Percentiles rank a stretch among this genome's conserved stretches.
Conservation (phyloP, 441 rosid genomes). For the Pelargonium citronellum region DNA sequence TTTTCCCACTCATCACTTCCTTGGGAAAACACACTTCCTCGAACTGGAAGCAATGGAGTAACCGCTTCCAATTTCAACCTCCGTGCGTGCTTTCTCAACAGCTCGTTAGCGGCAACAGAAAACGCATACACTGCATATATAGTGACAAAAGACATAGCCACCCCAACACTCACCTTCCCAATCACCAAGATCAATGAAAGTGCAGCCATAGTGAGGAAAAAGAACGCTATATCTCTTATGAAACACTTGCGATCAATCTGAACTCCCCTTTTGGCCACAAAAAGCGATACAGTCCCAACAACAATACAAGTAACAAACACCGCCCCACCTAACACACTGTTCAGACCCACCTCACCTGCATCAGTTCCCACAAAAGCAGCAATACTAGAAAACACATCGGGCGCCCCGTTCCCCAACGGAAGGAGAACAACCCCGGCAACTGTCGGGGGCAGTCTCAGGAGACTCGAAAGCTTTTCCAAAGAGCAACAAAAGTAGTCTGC, state of each 20-base stretch:
- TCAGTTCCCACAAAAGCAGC: constrained; percentile 28
- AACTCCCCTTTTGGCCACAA: constrained; percentile 27
- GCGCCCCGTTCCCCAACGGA: constrained; percentile 29
- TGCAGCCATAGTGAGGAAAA: neutral
- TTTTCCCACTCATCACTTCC: neutral
- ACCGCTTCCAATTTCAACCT: neutral
- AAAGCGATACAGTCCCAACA: constrained; percentile 30
- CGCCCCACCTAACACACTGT: constrained; percentile 28
- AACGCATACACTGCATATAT: neutral
- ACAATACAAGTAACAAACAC: constrained; percentile 29
- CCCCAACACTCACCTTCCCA: constrained; percentile 1
- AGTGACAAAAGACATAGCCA: neutral
- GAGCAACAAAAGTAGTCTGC: constrained; percentile 28
- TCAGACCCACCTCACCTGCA: constrained; percentile 25
- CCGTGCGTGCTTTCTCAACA: neutral
- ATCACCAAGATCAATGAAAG: neutral
- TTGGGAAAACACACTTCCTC: neutral
- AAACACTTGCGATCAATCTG: constrained; percentile 37
- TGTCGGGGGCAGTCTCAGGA: constrained; percentile 21
- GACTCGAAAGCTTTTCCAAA: constrained; percentile 27
- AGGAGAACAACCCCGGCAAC: constrained; percentile 26
- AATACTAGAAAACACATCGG: constrained; percentile 29
- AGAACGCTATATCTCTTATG: constrained; percentile 26
- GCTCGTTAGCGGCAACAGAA: neutral
- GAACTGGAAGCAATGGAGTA: neutral